Conservation (phyloP, 2,329 filamentous ascomycete species). For the Lachnellula willkommii region DNA sequence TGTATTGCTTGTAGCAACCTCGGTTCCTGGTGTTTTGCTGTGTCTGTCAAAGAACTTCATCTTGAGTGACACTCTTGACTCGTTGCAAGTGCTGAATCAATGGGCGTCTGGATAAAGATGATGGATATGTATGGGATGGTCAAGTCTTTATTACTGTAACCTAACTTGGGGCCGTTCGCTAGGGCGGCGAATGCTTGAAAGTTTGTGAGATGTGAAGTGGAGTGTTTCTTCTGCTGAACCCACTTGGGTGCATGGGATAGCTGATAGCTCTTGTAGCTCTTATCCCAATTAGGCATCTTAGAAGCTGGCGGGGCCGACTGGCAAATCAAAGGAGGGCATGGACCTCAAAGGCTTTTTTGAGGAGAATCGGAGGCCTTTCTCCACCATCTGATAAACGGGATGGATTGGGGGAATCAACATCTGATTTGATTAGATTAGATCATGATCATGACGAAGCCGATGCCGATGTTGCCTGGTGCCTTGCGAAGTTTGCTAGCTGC, state of each 20-base stretch:
- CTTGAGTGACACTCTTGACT: background rate
- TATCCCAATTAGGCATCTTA: background rate
- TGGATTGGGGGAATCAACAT: background rate
- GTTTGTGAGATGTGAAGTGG: background rate
- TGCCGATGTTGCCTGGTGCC: too few relatives aligned
- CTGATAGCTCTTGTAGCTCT: background rate
- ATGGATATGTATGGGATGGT: too few relatives aligned
- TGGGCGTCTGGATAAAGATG: too few relatives aligned
- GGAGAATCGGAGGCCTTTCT: background rate
- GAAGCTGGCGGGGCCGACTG: background rate
- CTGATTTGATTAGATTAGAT: slow-evolving; percentile 5
- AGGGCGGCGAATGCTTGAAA: background rate
- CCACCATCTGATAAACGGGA: background rate
- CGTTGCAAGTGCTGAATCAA: background rate
- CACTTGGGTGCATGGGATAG: slow-evolving; percentile 1
- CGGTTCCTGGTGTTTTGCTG: too few relatives aligned
- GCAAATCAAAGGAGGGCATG: too few relatives aligned
- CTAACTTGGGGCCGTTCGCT: background rate
- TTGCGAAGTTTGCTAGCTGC: too few relatives aligned
- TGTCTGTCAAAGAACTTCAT: slow-evolving; percentile 2
- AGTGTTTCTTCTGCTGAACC: background rate
- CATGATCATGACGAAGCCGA: background rate
- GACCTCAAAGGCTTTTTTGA: too few relatives aligned
- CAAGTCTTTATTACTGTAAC: background rate
- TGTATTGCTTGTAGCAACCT: background rate